Evolutionary conservation across 495 filamentous ascomycete genomes (phyloP).

Genomic region (Lasiosphaeriaceae sp.): DNA sequence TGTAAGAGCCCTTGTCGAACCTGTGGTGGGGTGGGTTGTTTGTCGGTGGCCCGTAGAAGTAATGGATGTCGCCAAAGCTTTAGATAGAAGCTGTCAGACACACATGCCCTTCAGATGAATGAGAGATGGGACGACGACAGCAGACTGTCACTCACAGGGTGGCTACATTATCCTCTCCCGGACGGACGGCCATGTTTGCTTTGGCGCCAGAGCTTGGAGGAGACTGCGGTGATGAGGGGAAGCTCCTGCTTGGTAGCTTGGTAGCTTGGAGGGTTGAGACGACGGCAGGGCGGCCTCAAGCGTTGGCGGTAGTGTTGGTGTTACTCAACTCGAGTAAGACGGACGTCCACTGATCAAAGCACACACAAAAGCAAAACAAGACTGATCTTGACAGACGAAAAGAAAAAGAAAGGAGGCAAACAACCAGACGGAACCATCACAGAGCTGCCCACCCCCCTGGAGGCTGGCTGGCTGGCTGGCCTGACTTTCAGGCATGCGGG

Average conservation of each 20-base stretch:
- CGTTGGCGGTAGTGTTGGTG: too few species aligned
- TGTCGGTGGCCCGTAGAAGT: conserved; percentile 73
- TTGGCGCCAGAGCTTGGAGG: not conserved
- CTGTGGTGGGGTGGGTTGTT: conserved; percentile 73
- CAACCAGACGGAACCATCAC: too few species aligned
- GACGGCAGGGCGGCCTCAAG: too few species aligned
- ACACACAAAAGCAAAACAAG: not conserved
- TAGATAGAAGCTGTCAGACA: conserved; percentile 10
- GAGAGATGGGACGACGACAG: not conserved
- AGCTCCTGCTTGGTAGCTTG: too few species aligned
- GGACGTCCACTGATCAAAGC: too few species aligned
- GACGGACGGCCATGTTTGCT: conserved; percentile 65
- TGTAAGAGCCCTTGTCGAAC: conserved; percentile 84
- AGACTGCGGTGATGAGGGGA: not conserved
- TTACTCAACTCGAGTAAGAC: conserved; percentile 3
- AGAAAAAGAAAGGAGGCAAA: not conserved
- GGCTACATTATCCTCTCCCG: conserved; percentile 73
- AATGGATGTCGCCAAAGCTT: conserved; percentile 88
- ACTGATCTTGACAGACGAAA: too few species aligned
- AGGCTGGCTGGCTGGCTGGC: not conserved
- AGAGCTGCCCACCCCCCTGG: too few species aligned
- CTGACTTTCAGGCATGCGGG: not conserved
- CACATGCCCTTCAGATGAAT: not conserved
- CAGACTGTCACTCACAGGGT: conserved; percentile 62
- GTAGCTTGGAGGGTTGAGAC: not conserved